Percentiles rank a stretch among this genome's conserved stretches.
Evolutionary conservation across 2,329 filamentous ascomycete genomes (phyloP).

Genomic region (Fusarium albosuccineum): DNA sequence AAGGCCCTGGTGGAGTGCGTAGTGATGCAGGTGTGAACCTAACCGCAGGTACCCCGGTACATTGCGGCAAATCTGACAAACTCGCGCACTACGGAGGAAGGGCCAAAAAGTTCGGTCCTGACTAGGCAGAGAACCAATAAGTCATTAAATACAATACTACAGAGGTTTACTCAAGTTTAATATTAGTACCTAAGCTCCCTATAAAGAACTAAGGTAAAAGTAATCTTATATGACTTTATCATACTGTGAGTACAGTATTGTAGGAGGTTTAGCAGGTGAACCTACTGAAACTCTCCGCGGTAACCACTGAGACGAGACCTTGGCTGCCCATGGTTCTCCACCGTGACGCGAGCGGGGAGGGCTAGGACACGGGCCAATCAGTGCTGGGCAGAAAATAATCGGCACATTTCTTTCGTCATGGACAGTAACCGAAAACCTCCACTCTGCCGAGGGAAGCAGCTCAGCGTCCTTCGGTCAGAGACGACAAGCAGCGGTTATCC

Average conservation of each 20-base stretch:
- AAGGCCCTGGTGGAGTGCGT: slow-evolving; percentile 34
- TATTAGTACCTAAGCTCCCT: no score
- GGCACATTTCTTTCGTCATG: slow-evolving; percentile 48
- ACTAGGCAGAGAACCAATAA: no score
- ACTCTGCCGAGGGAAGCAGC: slow-evolving; percentile 45
- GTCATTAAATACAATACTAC: no score
- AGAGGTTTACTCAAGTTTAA: no score
- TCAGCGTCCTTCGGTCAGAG: slow-evolving; percentile 11
- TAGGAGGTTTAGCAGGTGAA: slow-evolving; percentile 11
- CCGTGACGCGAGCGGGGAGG: slow-evolving; percentile 17
- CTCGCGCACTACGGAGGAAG: no score
- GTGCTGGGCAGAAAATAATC: slow-evolving; percentile 45
- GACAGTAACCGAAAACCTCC: slow-evolving; percentile 48
- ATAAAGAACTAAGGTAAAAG: no score
- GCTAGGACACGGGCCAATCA: slow-evolving; percentile 29
- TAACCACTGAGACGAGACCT: slow-evolving; percentile 15
- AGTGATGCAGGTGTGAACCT: no score
- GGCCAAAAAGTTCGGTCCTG: no score
- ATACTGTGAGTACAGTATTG: no score
- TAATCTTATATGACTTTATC: no score
- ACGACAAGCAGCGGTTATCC: slow-evolving; percentile 23
- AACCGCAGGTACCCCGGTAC: no score
- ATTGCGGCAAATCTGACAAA: no score
- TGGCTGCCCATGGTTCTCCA: slow-evolving; percentile 13
- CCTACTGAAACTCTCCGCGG: slow-evolving; percentile 25